These are phyloP conservation scores for Nemania diffusa DNA, from an alignment of 2,329 filamentous ascomycete species.

Conservation along the genomic window DNA sequence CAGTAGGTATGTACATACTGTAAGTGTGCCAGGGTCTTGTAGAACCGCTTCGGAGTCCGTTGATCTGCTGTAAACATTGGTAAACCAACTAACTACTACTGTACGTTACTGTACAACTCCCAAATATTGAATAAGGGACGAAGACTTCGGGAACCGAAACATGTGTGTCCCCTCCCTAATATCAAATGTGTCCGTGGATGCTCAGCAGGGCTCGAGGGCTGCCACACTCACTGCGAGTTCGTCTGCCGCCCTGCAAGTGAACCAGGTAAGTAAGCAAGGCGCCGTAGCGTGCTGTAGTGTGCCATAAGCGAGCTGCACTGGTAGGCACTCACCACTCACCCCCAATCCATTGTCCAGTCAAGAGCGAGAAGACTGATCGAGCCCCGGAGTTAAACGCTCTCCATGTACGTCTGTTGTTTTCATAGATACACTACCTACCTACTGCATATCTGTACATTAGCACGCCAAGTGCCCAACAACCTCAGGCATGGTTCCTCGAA, in stretches of 20 bases:
- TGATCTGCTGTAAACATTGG: background rate
- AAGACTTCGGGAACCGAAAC: conserved; percentile 10
- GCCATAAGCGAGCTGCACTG: background rate
- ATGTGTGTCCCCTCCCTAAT: background rate
- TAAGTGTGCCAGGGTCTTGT: background rate
- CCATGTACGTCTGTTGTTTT: background rate
- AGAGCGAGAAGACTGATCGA: background rate
- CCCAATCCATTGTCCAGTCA: background rate
- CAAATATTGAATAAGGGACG: background rate
- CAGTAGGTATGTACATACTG: background rate
- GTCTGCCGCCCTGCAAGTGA: background rate
- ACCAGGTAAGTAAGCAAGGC: conserved; percentile 3
- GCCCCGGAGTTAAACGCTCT: background rate
- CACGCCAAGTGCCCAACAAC: no score
- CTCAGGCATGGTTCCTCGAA: background rate
- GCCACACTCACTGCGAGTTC: background rate
- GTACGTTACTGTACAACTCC: no score
- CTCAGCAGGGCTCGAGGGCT: background rate
- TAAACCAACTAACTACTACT: background rate
- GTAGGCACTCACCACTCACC: background rate
- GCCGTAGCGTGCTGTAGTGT: background rate
- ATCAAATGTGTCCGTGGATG: no score
- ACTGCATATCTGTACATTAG: no score
- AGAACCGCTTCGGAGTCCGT: conserved; percentile 24
- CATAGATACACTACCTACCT: no score